phyloP scores from a whole-genome alignment of 129 eudicot species.

The Chrysanthemum lavandulifolium region DNA sequence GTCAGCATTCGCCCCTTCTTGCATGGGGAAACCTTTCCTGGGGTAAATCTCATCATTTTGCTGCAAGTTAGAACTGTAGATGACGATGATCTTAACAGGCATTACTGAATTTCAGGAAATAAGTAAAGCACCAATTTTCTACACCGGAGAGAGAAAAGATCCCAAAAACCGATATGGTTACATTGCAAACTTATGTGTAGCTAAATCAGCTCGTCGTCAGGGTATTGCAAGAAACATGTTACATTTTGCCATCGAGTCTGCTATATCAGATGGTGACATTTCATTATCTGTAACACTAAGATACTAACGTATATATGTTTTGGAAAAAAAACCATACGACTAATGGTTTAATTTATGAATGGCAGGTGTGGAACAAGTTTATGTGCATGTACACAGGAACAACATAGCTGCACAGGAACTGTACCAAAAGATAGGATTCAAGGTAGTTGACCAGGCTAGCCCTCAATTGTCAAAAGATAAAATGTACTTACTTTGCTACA shows the following conservation, averaged over 20 bases:
- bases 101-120: conserved; percentile 46
- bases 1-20: conserved; percentile 66
- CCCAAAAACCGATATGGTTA: conserved; percentile 57
- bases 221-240: conserved; percentile 89
- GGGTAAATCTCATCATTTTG: conserved; percentile 49
- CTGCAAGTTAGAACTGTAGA: conserved; percentile 10
- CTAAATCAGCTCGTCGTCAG: conserved; percentile 74
- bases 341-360: neutral
- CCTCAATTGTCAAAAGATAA: conserved; percentile 44
- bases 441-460: conserved; percentile 59
- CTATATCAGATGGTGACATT: conserved; percentile 56
- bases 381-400: conserved; percentile 68
- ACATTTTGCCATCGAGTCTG: conserved; percentile 53
- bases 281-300: conserved; percentile 1
- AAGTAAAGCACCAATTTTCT: conserved; percentile 46
- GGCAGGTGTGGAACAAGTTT: conserved; percentile 69
- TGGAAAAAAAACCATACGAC: neutral
- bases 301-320: neutral
- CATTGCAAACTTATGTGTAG: conserved; percentile 76
- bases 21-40: conserved; percentile 76
- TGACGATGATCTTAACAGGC: neutral
- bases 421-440: conserved; percentile 68
- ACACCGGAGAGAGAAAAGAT: conserved; percentile 40
- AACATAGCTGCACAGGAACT: conserved; percentile 62
- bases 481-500: conserved; percentile 51